Percentiles rank a stretch among this genome's conserved stretches.
Evolutionary conservation across 371 early-diverging fungal genomes (phyloP).

Genomic region (Saksenaea vasiformis): DNA sequence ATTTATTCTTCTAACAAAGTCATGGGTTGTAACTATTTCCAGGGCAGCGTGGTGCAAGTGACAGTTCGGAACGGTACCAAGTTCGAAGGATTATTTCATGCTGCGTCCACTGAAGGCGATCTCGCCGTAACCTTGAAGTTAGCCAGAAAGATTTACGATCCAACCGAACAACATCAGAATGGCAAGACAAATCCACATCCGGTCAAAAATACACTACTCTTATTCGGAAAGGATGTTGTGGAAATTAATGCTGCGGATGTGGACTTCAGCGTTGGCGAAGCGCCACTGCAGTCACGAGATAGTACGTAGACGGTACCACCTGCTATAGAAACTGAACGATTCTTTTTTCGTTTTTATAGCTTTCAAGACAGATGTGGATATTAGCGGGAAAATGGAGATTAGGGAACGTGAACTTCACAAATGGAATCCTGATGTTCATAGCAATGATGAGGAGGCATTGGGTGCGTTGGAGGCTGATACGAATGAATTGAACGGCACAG

Average conservation of each 20-base stretch:
- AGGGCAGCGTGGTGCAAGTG: slow-evolving; percentile 81
- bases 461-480: slow-evolving; percentile 48
- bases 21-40: neutral
- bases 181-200: slow-evolving; percentile 54
- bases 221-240: slow-evolving; percentile 73
- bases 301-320: slow-evolving; percentile 26
- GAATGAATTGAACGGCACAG: slow-evolving; percentile 19
- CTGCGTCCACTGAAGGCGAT: slow-evolving; percentile 73
- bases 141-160: slow-evolving; percentile 52
- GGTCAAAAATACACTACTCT: slow-evolving; percentile 53
- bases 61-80: slow-evolving; percentile 64
- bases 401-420: slow-evolving; percentile 82
- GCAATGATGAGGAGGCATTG: slow-evolving; percentile 24
- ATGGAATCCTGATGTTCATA: slow-evolving; percentile 81
- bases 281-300: slow-evolving; percentile 42
- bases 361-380: slow-evolving; percentile 91
- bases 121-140: slow-evolving; percentile 76
- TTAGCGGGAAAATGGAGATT: slow-evolving; percentile 69
- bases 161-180: slow-evolving; percentile 26
- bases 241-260: slow-evolving; percentile 59
- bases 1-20: neutral
- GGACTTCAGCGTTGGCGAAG: slow-evolving; percentile 54
- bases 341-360: slow-evolving; percentile 33
- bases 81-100: slow-evolving; percentile 81
- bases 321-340: neutral